A percentile compares a stretch with the other conserved stretches of the same genome.
Conservation (phyloP, 352 stramenopile genomes). For the Pythium chondricola region DNA sequence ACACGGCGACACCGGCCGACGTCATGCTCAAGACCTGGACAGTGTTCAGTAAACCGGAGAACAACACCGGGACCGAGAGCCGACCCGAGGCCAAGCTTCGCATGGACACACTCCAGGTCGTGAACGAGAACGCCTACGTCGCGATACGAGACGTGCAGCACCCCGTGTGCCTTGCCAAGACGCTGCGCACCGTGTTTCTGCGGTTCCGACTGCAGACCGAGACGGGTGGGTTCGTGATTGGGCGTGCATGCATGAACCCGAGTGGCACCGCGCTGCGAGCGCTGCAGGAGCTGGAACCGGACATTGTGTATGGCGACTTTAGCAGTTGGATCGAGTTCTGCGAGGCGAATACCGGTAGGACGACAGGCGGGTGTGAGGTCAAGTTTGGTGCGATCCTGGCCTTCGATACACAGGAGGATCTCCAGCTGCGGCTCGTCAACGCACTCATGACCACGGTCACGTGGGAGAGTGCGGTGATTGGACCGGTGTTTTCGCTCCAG, state of each 20-base stretch:
- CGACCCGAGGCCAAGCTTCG: slow-evolving; percentile 10
- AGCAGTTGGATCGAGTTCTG: slow-evolving; percentile 40
- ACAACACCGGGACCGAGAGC: slow-evolving; percentile 19
- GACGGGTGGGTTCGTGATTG: slow-evolving; percentile 44
- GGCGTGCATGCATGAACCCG: slow-evolving; percentile 52
- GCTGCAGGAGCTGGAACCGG: slow-evolving; percentile 10
- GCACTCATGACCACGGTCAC: slow-evolving; percentile 26
- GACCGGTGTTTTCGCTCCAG: slow-evolving; percentile 22
- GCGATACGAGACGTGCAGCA: slow-evolving; percentile 27
- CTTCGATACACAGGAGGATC: slow-evolving; percentile 51
- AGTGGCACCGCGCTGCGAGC: slow-evolving; percentile 23
- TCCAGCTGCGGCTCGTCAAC: slow-evolving; percentile 21
- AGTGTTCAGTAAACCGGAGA: slow-evolving; percentile 10
- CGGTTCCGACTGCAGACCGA: slow-evolving; percentile 27
- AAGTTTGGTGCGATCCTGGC: slow-evolving; percentile 56
- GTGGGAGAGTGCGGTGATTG: slow-evolving; percentile 50
- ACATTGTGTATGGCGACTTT: slow-evolving; percentile 29
- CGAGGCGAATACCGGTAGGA: slow-evolving; percentile 18
- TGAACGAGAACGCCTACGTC: slow-evolving; percentile 27
- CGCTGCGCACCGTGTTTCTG: slow-evolving; percentile 29
- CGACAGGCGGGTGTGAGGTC: slow-evolving; percentile 37
- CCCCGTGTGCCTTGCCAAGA: slow-evolving; percentile 17
- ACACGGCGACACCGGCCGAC: slow-evolving; percentile 14
- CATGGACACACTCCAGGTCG: slow-evolving; percentile 28
- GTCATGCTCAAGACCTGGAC: slow-evolving; percentile 26